Evolutionary conservation across 768 basidiomycete genomes (phyloP).

Genomic region (Hericium erinaceus): DNA sequence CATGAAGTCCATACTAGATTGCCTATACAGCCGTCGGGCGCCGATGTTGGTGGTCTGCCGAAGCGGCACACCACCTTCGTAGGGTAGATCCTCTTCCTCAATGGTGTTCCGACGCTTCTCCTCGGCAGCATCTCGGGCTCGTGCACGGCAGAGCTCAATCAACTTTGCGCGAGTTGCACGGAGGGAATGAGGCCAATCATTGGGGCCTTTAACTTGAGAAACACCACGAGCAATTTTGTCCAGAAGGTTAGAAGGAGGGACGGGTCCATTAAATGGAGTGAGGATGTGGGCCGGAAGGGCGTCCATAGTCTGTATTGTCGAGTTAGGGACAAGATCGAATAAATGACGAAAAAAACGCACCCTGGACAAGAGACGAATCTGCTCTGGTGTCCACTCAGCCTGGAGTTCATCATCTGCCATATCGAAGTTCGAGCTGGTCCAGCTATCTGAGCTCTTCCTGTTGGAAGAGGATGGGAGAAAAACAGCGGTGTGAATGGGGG

Average conservation of each 20-base stretch:
- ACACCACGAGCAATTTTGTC: slow-evolving; percentile 82
- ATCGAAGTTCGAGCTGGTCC: slow-evolving; percentile 71
- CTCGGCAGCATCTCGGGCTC: slow-evolving; percentile 40
- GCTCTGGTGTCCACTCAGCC: slow-evolving; percentile 69
- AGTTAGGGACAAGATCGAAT: slow-evolving; percentile 8
- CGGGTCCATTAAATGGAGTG: slow-evolving; percentile 77
- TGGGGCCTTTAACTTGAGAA: slow-evolving; percentile 60
- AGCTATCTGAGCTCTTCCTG: slow-evolving; percentile 73
- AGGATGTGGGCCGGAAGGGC: slow-evolving; percentile 76
- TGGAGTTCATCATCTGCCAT: slow-evolving; percentile 48
- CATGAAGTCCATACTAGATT: slow-evolving; percentile 86
- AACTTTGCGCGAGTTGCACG: slow-evolving; percentile 78
- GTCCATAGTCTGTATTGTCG: slow-evolving; percentile 56
- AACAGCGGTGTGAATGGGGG: slow-evolving; percentile 44
- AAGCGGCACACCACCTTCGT: slow-evolving; percentile 26
- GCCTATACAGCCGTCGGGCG: slow-evolving; percentile 52
- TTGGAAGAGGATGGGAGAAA: slow-evolving; percentile 37
- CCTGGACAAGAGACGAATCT: slow-evolving; percentile 55
- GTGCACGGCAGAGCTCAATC: slow-evolving; percentile 63
- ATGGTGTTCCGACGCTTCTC: slow-evolving; percentile 29
- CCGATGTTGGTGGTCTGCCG: slow-evolving; percentile 36
- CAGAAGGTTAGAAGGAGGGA: slow-evolving; percentile 79
- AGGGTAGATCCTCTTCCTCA: slow-evolving; percentile 38
- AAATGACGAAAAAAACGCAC: slow-evolving; percentile 30
- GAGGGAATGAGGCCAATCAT: slow-evolving; percentile 77